These are phyloP conservation scores for Trichopus zeylanicus DNA, from an alignment of 116 monocot species.

Conservation along the genomic window DNA sequence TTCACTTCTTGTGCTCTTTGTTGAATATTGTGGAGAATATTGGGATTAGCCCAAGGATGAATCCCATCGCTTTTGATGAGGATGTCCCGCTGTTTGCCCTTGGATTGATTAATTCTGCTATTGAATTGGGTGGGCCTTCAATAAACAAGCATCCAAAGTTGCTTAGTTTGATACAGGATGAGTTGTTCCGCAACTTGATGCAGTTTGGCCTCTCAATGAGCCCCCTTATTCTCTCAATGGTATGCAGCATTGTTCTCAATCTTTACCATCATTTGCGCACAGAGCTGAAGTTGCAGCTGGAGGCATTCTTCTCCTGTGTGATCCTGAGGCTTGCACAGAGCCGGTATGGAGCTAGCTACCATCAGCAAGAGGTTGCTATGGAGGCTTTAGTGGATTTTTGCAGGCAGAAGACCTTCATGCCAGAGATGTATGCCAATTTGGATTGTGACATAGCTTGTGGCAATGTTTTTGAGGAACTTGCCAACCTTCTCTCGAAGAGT, in stretches of 20 bases:
- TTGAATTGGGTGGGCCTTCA: conserved; percentile 58
- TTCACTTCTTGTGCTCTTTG: conserved; percentile 79
- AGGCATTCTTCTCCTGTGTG: conserved; percentile 80
- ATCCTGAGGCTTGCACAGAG: conserved; percentile 64
- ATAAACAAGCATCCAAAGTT: conserved; percentile 57
- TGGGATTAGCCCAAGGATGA: conserved; percentile 37
- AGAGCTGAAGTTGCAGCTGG: conserved; percentile 70
- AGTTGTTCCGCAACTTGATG: conserved; percentile 74
- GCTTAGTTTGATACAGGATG: conserved; percentile 57
- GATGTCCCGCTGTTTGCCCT: conserved; percentile 83
- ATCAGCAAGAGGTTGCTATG: conserved; percentile 84
- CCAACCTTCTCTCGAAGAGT: conserved; percentile 56
- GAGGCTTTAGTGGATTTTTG: conserved; percentile 82
- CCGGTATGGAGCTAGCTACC: conserved; percentile 43
- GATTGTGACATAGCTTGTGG: conserved; percentile 67
- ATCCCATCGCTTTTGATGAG: conserved; percentile 62
- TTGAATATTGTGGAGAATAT: conserved; percentile 68
- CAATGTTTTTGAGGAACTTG: conserved; percentile 73
- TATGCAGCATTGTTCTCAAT: conserved; percentile 74
- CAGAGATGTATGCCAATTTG: conserved; percentile 76
- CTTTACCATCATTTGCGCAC: conserved; percentile 60
- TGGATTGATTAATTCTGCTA: conserved; percentile 66
- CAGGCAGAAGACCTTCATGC: conserved; percentile 59
- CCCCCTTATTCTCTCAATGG: conserved; percentile 67
- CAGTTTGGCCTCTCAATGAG: conserved; percentile 83